phyloP scores from a whole-genome alignment of 305 asterid species.

The Fraxinus baroniana region DNA sequence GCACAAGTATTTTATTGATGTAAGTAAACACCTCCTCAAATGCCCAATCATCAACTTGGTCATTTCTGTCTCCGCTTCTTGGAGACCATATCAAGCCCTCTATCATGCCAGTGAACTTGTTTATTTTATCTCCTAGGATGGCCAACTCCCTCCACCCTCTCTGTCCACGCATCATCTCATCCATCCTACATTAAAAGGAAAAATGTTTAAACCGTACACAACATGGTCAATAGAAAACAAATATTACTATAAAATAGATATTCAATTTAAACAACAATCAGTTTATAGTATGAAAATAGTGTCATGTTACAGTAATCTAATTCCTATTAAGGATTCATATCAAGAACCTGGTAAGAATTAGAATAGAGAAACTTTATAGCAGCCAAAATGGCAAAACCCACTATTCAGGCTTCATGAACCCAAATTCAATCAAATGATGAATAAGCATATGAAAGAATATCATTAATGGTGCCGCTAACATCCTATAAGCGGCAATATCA shows the following conservation, averaged over 20 bases:
- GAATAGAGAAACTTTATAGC: background rate
- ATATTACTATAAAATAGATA: background rate
- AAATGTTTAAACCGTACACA: background rate
- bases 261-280: background rate
- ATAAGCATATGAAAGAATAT: background rate
- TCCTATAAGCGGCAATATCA: background rate
- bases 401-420: background rate
- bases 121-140: conserved; percentile 77
- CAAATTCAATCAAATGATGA: background rate
- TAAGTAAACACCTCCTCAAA: conserved; percentile 74
- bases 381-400: background rate
- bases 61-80: conserved; percentile 58
- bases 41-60: conserved; percentile 86
- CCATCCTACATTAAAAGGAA: conserved; percentile 69
- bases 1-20: conserved; percentile 13
- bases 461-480: background rate
- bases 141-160: conserved; percentile 98
- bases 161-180: conserved; percentile 99
- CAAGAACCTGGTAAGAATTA: background rate
- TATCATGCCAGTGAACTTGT: conserved; percentile 82
- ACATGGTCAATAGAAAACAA: background rate
- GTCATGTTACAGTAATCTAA: background rate
- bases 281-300: background rate
- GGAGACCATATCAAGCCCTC: conserved; percentile 97
- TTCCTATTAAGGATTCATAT: background rate